A percentile compares a stretch with the other conserved stretches of the same genome.
phyloP scores from a whole-genome alignment of 2,329 filamentous ascomycete genomes.

The Aspergillus carbonarius region DNA sequence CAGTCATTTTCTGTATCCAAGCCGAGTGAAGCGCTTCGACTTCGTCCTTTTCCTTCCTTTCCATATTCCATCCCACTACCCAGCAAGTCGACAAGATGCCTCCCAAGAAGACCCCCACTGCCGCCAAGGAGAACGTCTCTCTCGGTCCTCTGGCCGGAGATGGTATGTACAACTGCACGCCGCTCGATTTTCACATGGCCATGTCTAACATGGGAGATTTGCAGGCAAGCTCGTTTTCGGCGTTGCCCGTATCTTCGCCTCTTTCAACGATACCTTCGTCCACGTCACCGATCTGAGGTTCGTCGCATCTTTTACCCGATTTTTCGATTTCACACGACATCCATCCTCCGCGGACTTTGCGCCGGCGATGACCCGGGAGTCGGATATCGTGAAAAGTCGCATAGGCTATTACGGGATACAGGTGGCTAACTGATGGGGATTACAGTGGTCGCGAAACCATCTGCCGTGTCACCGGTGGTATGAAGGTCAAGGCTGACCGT shows the following conservation, averaged over 20 bases:
- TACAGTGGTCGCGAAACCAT: constrained; percentile 98
- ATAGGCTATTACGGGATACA: background rate
- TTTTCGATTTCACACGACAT: background rate
- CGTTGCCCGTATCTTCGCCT: constrained; percentile 97
- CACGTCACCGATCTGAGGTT: constrained; percentile 99
- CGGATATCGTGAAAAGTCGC: background rate
- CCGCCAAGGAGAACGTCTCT: constrained; percentile 93
- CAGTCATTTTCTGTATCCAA: constrained; percentile 29
- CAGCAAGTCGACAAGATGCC: constrained; percentile 69
- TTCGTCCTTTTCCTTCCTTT: constrained; percentile 23
- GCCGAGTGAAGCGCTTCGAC: constrained; percentile 12
- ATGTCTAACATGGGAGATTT: constrained; percentile 14
- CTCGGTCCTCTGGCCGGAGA: constrained; percentile 95
- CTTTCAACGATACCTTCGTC: constrained; percentile 91
- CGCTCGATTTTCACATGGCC: too few species aligned
- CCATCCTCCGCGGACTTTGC: background rate
- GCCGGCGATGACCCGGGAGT: background rate
- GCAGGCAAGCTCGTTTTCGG: constrained; percentile 95
- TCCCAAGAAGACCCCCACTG: constrained; percentile 79
- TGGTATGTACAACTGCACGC: constrained; percentile 58
- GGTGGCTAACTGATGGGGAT: constrained; percentile 11
- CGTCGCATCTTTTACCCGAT: constrained; percentile 34
- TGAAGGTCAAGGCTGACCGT: constrained; percentile 99
- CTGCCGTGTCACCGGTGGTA: constrained; percentile 98
- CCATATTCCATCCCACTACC: constrained; percentile 45